Base-by-base conservation (phyloP, 1,139 yeast species). In the Geotrichum aggregatum region DNA sequence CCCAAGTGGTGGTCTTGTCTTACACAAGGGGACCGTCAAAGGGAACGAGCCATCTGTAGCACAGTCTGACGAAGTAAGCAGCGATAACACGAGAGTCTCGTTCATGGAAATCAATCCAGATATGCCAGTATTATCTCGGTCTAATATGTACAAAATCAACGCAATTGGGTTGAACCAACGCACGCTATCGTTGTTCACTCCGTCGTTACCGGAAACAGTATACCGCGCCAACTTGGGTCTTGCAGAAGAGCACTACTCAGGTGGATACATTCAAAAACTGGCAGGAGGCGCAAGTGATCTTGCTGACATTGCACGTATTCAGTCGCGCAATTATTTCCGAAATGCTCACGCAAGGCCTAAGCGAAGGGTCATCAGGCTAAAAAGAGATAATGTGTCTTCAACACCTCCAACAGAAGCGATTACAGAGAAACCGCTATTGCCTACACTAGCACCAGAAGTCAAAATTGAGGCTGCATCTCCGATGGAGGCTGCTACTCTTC, bases 141-240 rank as follows among this genome's bases (percentile, higher is more conserved):
- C 84, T 1, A 87, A 86, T 63, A 78, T 88, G 73, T 76, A 82
- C 61, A 80, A 85, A 62, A 74, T 86, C 51, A 78, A 87, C 10
- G 77, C 86, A n/a, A 71, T 91, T 56, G 79, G 82, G 54, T 81
- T 84, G 28, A 82, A 92, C 3, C 79, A 96, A 59, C 91, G 87
- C 59, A 87, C 97, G 0, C 73, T 91, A 56, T 79, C 84, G 18
- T 68, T 88, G 49, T 78, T 80, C 50, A 77, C 85, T 1, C 84
- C 87, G 1, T 74, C 76, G 39, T 74, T 82, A 56, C 75, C 75
- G 38, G 78, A 78, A 54, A 73, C 80, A 2, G 75, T 81, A n/a
- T 82, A 79, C 61, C 70, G 87, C 50, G 76, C 82, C 6, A 65
- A 64, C 50, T 53, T 65, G 40, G 68, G 65, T 22, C 34, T 26